These are phyloP conservation scores for Eucalyptus viminalis DNA, from an alignment of 345 rosid genomes.

Conservation along the genomic window DNA sequence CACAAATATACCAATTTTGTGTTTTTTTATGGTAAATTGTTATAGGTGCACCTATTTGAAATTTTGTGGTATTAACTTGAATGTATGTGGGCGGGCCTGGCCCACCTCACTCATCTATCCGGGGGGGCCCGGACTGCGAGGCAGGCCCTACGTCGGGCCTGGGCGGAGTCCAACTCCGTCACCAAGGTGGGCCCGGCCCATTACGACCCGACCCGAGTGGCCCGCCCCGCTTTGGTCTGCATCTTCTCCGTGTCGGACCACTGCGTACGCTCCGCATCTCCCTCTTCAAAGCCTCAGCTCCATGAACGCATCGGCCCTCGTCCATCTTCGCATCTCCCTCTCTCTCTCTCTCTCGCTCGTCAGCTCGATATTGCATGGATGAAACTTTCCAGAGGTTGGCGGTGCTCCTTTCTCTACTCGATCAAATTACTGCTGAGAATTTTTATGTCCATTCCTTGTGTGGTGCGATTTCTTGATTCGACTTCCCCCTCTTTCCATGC, in stretches of 20 bases:
- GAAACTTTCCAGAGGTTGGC: background rate
- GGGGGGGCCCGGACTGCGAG: background rate
- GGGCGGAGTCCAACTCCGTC: background rate
- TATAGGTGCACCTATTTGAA: rapidly evolving
- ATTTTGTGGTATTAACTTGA: too few species aligned
- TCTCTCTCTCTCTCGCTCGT: background rate
- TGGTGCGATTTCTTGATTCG: background rate
- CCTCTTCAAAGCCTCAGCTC: background rate
- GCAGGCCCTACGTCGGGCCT: background rate
- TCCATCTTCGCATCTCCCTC: background rate
- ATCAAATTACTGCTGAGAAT: background rate
- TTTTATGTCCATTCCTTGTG: background rate
- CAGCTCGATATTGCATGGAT: background rate
- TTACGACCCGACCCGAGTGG: background rate
- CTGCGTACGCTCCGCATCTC: background rate
- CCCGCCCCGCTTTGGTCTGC: background rate
- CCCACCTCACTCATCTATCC: background rate
- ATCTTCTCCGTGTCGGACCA: background rate
- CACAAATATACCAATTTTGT: rapidly evolving
- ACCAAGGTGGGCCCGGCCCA: background rate
- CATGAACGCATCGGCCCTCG: background rate
- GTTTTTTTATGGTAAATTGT: too few species aligned
- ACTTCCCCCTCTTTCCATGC: background rate
- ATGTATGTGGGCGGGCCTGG: background rate
- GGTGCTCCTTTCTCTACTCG: background rate